Percentiles rank a stretch among this genome's conserved stretches.
phyloP scores from a whole-genome alignment of 1,139 yeast species.

The Candida gigantensis region DNA sequence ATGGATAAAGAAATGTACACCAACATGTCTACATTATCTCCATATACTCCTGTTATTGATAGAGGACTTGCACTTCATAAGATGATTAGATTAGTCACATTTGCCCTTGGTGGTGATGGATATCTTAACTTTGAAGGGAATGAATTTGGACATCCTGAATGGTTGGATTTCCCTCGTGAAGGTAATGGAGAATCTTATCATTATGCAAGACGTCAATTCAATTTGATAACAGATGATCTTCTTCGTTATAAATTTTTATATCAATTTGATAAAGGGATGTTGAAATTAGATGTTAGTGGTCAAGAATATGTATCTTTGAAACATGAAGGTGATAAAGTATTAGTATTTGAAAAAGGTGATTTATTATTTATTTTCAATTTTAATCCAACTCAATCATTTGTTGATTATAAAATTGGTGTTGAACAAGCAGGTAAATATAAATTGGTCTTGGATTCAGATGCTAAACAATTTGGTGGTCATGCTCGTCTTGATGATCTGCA shows the following conservation, averaged over 20 bases:
- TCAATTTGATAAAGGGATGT: constrained; percentile 83
- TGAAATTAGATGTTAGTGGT: constrained; percentile 76
- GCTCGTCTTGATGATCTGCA: constrained; percentile 58
- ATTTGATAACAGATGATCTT: constrained; percentile 74
- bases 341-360: constrained; percentile 88
- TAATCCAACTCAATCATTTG: constrained; percentile 79
- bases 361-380: constrained; percentile 84
- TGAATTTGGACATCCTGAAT: constrained; percentile 98
- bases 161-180: constrained; percentile 94
- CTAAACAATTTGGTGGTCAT: constrained; percentile 77
- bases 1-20: constrained; percentile 99
- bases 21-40: constrained; percentile 79
- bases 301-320: constrained; percentile 89
- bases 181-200: constrained; percentile 89
- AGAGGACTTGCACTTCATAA: constrained; percentile 91
- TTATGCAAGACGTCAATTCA: constrained; percentile 94
- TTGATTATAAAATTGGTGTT: constrained; percentile 89
- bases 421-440: constrained; percentile 76
- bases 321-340: constrained; percentile 82
- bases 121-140: constrained; percentile 95
- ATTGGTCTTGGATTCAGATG: constrained; percentile 76
- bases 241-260: constrained; percentile 78
- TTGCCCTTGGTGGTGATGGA: constrained; percentile 92
- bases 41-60: constrained; percentile 74
- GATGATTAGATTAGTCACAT: constrained; percentile 82